Evolutionary conservation across 2,329 filamentous ascomycete species (phyloP).

Genomic region (Byssothecium circinans): DNA sequence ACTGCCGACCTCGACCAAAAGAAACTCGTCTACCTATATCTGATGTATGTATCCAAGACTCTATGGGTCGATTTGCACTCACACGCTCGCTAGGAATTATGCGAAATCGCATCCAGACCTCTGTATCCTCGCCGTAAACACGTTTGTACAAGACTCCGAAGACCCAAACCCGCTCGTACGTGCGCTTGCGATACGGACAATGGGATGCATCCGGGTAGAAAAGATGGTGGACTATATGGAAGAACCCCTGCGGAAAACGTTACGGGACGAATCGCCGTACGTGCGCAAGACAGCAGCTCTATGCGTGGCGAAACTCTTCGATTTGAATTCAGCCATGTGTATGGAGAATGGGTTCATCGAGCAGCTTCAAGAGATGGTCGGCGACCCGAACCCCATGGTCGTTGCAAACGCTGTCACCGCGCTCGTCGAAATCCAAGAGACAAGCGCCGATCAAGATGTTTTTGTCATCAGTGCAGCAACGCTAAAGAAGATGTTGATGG

Average conservation of each 20-base stretch:
- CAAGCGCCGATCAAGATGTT: conserved; percentile 86
- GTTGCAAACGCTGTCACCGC: conserved; percentile 97
- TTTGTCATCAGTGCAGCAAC: conserved; percentile 79
- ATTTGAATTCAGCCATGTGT: conserved; percentile 88
- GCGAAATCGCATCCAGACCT: conserved; percentile 98
- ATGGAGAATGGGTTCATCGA: conserved; percentile 97
- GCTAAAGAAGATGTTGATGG: conserved; percentile 94
- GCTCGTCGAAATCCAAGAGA: conserved; percentile 85
- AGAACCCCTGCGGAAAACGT: conserved; percentile 90
- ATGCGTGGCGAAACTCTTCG: conserved; percentile 96
- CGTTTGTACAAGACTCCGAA: conserved; percentile 98
- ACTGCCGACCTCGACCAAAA: conserved; percentile 95
- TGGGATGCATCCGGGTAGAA: conserved; percentile 97
- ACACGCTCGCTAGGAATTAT: conserved; percentile 73
- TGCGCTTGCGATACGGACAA: conserved; percentile 93
- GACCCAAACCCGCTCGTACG: conserved; percentile 95
- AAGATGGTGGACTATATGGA: conserved; percentile 99
- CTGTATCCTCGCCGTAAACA: conserved; percentile 98
- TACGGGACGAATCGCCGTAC: conserved; percentile 96
- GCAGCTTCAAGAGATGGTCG: conserved; percentile 90
- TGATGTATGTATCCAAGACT: conserved; percentile 67
- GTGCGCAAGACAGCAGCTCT: conserved; percentile 98
- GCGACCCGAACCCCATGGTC: conserved; percentile 98
- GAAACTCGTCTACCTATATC: conserved; percentile 97
- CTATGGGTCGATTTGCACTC: conserved; percentile 3